Percentiles rank a stretch among this genome's conserved stretches.
Conservation (phyloP, 2,329 filamentous ascomycete species). For the Mariannaea elegans region DNA sequence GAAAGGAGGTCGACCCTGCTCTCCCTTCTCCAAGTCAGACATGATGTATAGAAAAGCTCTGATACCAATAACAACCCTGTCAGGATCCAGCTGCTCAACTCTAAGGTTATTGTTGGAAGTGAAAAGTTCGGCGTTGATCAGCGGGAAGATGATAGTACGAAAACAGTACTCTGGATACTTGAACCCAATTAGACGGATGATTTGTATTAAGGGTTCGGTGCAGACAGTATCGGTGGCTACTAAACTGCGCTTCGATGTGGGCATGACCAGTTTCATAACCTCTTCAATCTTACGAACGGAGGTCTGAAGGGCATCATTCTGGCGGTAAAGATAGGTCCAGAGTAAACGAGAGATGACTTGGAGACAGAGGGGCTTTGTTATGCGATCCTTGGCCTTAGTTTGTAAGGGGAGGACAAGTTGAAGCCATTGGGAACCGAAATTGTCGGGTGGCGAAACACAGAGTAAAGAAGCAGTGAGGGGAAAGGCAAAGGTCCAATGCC, state of each 20-base stretch:
- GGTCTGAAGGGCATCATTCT: constrained; percentile 73
- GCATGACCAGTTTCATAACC: constrained; percentile 84
- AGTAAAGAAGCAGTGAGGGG: constrained; percentile 87
- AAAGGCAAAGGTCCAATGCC: constrained; percentile 90
- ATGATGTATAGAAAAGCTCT: constrained; percentile 93
- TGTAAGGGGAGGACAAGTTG: constrained; percentile 81
- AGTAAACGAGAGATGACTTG: constrained; percentile 89
- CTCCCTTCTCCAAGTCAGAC: constrained; percentile 87
- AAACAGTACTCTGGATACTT: constrained; percentile 96
- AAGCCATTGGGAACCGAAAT: constrained; percentile 87
- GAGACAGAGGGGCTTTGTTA: constrained; percentile 79
- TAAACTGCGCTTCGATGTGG: constrained; percentile 80
- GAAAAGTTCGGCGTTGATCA: constrained; percentile 94
- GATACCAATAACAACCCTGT: constrained; percentile 97
- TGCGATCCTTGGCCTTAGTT: constrained; percentile 83
- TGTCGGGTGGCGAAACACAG: constrained; percentile 86
- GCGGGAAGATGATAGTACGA: constrained; percentile 88
- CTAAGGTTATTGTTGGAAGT: constrained; percentile 77
- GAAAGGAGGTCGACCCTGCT: constrained; percentile 81
- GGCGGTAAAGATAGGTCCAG: constrained; percentile 94
- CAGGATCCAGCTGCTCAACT: constrained; percentile 93
- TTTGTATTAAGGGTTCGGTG: constrained; percentile 88
- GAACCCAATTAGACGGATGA: constrained; percentile 93
- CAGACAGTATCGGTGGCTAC: constrained; percentile 85
- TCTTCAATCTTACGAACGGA: constrained; percentile 87